A percentile compares a stretch with the other conserved stretches of the same genome.
phyloP scores from a whole-genome alignment of 2,329 filamentous ascomycete species.

The Fusarium foetens region DNA sequence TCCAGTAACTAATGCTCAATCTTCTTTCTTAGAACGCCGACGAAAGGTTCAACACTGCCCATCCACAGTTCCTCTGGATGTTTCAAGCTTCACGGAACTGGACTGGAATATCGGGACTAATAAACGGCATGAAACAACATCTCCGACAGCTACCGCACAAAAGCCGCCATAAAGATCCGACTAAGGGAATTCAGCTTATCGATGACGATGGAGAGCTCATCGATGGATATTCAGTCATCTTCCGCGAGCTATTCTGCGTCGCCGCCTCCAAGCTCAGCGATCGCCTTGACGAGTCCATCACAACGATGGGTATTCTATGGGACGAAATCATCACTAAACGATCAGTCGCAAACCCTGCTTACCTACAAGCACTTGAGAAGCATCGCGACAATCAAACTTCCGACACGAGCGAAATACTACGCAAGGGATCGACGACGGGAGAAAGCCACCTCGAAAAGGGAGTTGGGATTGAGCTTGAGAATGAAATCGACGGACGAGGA shows the following conservation, averaged over 20 bases:
- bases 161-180: constrained; percentile 24
- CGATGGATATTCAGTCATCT: constrained; percentile 77
- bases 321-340: constrained; percentile 80
- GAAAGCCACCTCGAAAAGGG: constrained; percentile 55
- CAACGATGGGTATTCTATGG: constrained; percentile 74
- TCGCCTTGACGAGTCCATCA: constrained; percentile 70
- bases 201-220: constrained; percentile 67
- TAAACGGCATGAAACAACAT: constrained; percentile 78
- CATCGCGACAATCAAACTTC: background rate
- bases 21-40: constrained; percentile 55
- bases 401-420: constrained; percentile 1
- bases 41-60: constrained; percentile 78
- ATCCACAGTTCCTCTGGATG: constrained; percentile 88
- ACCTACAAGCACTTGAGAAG: constrained; percentile 19
- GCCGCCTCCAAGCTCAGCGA: constrained; percentile 78
- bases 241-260: constrained; percentile 85
- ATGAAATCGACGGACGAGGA: constrained; percentile 68
- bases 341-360: constrained; percentile 41
- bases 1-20: background rate
- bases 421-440: constrained; percentile 21
- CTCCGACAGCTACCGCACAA: constrained; percentile 60
- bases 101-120: constrained; percentile 72
- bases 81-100: constrained; percentile 84
- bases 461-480: constrained; percentile 35
- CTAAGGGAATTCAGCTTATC: constrained; percentile 54